A percentile compares a stretch with the other conserved stretches of the same genome.
These are phyloP conservation scores for Tanacetum coccineum DNA, from an alignment of 129 eudicot species.

Conservation along the genomic window DNA sequence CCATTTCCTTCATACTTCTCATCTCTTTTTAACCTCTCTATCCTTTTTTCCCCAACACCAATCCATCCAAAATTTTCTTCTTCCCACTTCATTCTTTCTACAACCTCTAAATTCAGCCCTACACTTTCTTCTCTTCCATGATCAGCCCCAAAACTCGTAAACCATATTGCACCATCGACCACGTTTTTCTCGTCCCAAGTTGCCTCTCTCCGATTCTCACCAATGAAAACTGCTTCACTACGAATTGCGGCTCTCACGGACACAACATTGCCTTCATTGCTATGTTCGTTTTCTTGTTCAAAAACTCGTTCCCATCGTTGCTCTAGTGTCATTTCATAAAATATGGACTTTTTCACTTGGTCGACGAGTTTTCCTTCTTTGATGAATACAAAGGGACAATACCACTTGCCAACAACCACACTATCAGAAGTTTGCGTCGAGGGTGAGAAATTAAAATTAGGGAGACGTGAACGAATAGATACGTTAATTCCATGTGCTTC, in stretches of 20 bases:
- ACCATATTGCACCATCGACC: slow-evolving; percentile 32
- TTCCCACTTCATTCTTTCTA: slow-evolving; percentile 60
- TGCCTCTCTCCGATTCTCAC: slow-evolving; percentile 45
- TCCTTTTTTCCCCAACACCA: slow-evolving; percentile 29
- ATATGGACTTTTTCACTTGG: slow-evolving; percentile 46
- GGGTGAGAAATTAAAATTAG: slow-evolving; percentile 27
- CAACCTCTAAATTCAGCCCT: slow-evolving; percentile 44
- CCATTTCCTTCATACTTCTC: slow-evolving; percentile 35
- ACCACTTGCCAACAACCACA: slow-evolving; percentile 71
- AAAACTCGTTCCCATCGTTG: slow-evolving; percentile 61
- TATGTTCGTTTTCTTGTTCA: slow-evolving; percentile 21
- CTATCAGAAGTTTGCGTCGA: slow-evolving; percentile 29
- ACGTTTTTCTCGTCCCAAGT: slow-evolving; percentile 34
- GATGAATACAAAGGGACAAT: slow-evolving; percentile 65
- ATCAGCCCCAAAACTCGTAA: slow-evolving; percentile 16
- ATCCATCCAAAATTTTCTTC: slow-evolving; percentile 66
- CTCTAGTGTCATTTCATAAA: slow-evolving; percentile 50
- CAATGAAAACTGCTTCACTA: slow-evolving; percentile 37
- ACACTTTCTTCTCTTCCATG: slow-evolving; percentile 25
- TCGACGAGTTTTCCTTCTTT: slow-evolving; percentile 42
- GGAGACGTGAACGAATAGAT: slow-evolving; percentile 49
- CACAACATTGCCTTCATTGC: slow-evolving; percentile 19
- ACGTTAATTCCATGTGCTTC: slow-evolving; percentile 54
- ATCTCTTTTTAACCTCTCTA: slow-evolving; percentile 34
- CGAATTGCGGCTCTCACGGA: slow-evolving; percentile 26